Evolutionary conservation across 495 filamentous ascomycete genomes (phyloP).

Genomic region (Cercophora samala): DNA sequence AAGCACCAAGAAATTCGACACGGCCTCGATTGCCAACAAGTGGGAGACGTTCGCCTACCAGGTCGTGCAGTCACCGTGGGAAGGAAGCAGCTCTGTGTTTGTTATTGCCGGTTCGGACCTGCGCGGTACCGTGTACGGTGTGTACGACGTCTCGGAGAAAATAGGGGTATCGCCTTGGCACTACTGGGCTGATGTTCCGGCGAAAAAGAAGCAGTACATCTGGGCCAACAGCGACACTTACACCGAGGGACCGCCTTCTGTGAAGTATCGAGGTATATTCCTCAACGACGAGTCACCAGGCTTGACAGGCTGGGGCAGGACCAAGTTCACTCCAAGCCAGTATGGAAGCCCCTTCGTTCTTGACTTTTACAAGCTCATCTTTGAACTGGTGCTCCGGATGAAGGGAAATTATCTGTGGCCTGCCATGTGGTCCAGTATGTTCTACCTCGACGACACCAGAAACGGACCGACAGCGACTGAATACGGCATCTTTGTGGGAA

Average conservation of each 20-base stretch:
- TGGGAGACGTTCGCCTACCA: conserved; percentile 61
- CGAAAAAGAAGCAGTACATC: conserved; percentile 46
- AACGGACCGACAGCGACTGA: conserved; percentile 59
- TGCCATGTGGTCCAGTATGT: conserved; percentile 62
- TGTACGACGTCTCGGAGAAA: conserved; percentile 61
- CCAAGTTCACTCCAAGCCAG: conserved; percentile 24
- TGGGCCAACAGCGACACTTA: conserved; percentile 46
- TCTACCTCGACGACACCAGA: conserved; percentile 57
- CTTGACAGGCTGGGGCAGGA: conserved; percentile 57
- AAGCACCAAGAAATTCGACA: conserved; percentile 49
- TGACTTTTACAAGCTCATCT: conserved; percentile 60
- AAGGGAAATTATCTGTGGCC: conserved; percentile 68
- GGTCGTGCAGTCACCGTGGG: conserved; percentile 49
- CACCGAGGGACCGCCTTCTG: conserved; percentile 52
- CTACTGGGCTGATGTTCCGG: conserved; percentile 61
- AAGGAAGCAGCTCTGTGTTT: conserved; percentile 47
- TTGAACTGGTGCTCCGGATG: conserved; percentile 60
- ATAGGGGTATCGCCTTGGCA: conserved; percentile 65
- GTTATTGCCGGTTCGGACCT: conserved; percentile 61
- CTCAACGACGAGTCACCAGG: conserved; percentile 66
- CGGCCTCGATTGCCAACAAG: conserved; percentile 44
- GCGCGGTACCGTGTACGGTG: conserved; percentile 59
- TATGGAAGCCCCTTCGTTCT: conserved; percentile 53
- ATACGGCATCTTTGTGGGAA: conserved; percentile 63
- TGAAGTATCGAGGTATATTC: conserved; percentile 69